Conservation (phyloP, 495 filamentous ascomycete species). For the Thozetella sp. region DNA sequence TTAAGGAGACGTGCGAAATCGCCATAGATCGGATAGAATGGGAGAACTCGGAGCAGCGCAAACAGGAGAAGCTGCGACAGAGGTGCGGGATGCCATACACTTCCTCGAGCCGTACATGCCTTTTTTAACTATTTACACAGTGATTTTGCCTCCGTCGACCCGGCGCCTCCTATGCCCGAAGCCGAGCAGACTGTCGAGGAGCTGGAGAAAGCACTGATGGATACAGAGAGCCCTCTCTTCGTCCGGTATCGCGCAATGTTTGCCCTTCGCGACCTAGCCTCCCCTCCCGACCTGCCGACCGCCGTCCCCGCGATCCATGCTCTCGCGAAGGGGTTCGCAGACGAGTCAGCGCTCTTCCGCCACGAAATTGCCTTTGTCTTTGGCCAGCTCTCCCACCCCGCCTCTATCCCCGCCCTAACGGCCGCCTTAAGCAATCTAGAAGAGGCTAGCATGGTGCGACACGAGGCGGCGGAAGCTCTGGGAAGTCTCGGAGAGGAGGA, state of each 20-base stretch:
- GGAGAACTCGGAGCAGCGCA: constrained; percentile 75
- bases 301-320: constrained; percentile 82
- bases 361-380: constrained; percentile 99
- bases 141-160: constrained; percentile 94
- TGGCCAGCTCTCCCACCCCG: constrained; percentile 91
- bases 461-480: constrained; percentile 97
- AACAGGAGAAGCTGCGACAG: constrained; percentile 72
- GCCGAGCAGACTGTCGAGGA: constrained; percentile 66
- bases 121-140: constrained; percentile 40
- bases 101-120: neutral
- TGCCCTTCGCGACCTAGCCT: constrained; percentile 87
- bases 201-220: constrained; percentile 73
- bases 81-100: constrained; percentile 56
- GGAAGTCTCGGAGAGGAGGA: constrained; percentile 93
- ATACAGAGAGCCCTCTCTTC: constrained; percentile 81
- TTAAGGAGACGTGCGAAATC: constrained; percentile 97
- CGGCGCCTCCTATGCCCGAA: constrained; percentile 83
- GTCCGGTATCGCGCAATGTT: constrained; percentile 98
- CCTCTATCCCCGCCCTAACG: constrained; percentile 89
- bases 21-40: constrained; percentile 93
- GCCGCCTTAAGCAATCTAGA: constrained; percentile 73
- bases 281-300: constrained; percentile 86
- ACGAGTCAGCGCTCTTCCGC: constrained; percentile 91
- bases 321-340: constrained; percentile 82
- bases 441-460: constrained; percentile 94